A percentile compares a stretch with the other conserved stretches of the same genome.
Evolutionary conservation across 148 eudicot species (phyloP).

Genomic region (Rhododendron mucronatum): DNA sequence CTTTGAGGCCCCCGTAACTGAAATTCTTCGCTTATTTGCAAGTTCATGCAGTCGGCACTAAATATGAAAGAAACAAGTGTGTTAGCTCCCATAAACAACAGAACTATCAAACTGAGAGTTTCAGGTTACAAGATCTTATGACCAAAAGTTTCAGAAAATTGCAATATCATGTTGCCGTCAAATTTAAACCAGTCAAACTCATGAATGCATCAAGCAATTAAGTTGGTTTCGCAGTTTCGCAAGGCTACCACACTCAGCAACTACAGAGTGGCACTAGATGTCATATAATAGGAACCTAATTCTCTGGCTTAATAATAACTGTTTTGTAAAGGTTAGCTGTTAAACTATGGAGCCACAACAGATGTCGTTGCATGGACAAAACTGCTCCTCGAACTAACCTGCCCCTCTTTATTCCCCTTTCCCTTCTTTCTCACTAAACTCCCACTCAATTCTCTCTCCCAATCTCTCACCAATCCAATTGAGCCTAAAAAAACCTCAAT

Average conservation of each 20-base stretch:
- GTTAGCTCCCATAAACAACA: background rate
- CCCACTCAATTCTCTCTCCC: background rate
- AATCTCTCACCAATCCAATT: background rate
- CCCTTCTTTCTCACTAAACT: background rate
- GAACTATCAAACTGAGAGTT: background rate
- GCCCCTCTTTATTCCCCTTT: background rate
- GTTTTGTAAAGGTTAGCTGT: background rate
- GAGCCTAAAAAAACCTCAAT: background rate
- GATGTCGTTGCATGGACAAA: background rate
- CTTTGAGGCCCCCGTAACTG: slow-evolving; percentile 96
- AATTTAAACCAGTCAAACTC: background rate
- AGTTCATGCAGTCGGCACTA: slow-evolving; percentile 94
- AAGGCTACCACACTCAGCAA: background rate
- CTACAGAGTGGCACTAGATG: background rate
- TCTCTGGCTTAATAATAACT: background rate
- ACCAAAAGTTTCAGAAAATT: background rate
- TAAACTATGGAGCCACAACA: background rate
- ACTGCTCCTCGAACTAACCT: background rate
- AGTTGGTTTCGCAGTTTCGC: background rate
- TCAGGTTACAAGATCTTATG: background rate
- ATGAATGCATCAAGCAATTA: background rate
- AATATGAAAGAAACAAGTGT: background rate
- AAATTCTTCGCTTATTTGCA: slow-evolving; percentile 94
- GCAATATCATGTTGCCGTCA: background rate
- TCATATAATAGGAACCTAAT: background rate